Base-by-base conservation (phyloP, 75 land plant species). In the Cunninghamia lanceolata region DNA sequence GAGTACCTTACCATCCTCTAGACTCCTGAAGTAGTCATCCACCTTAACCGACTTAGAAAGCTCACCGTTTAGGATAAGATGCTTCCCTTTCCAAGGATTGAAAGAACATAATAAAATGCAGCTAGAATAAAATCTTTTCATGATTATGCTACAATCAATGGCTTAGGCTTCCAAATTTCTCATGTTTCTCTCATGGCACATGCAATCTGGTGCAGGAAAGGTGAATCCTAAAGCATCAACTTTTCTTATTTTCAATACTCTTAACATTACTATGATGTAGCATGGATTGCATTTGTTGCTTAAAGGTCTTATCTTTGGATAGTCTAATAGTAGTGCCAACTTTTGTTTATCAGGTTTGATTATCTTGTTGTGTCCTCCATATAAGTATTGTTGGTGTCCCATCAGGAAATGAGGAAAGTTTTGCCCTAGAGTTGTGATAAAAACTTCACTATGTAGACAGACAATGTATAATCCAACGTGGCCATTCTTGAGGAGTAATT, bases 401-500 rank as follows among this genome's bases (percentile, higher is more conserved):
- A 98, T 93, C 71, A 98, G 89, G 88, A 98, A 92, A 84, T 98
- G 99, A 83, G 99, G 99, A 80, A 98, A 98, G 78, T 98, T 98
- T 45, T 99, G 99, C 43, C 99, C 99, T 90, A 96, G 99, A 46
- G 99, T 98, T 42, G 99, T 98, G 87, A 98, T 97, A 94, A 98
- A 98, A 19, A 96, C 99, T 90, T 98, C 99, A 88, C 99, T 98
- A 76, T 96, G 96, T 83, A 98, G 94, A 89, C 99, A 98, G 59
- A 95, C 99, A 39, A n/a, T n/a, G 92, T 96, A 82, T 98, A 98
- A 85, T 98, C 99, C 85, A 98, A 88, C 17, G 99, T 97, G 59
- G 99, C 99, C 93, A 98, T 88, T 88, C 99, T 93, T 85, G 99
- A 98, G 2, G 99, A 96, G 88, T 85, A 93, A 53, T 91, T 93